Conservation (phyloP, 441 rosid species). For the Eutrema salsugineum region DNA sequence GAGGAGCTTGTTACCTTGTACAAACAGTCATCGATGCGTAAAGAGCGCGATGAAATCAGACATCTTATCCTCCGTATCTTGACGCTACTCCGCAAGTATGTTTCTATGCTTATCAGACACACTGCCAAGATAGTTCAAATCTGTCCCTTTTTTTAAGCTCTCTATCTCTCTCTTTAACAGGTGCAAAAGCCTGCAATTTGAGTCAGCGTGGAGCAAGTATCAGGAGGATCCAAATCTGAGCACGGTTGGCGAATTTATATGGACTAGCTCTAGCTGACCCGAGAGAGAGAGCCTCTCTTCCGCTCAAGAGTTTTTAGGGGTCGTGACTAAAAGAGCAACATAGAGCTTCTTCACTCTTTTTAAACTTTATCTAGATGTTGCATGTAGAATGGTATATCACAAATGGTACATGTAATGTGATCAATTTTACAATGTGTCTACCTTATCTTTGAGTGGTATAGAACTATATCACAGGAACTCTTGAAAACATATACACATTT, state of each 20-base stretch:
- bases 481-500: conserved; percentile 8
- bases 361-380: background rate
- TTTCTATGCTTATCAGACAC: background rate
- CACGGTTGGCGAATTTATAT: conserved; percentile 14
- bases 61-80: conserved; percentile 45
- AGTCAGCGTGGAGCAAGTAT: conserved; percentile 60
- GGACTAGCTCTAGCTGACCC: background rate
- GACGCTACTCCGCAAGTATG: conserved; percentile 66
- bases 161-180: conserved; percentile 24
- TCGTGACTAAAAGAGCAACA: background rate
- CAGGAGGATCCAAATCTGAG: conserved; percentile 60
- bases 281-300: background rate
- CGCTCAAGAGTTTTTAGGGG: background rate
- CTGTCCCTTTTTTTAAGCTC: background rate
- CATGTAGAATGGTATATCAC: background rate
- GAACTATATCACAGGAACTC: background rate
- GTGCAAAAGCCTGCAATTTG: conserved; percentile 62
- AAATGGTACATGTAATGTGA: background rate
- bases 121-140: background rate
- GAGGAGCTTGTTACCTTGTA: conserved; percentile 64
- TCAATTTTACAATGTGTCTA: background rate
- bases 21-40: conserved; percentile 66
- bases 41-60: conserved; percentile 65
- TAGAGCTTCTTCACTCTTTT: background rate
- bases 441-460: background rate